Percentiles rank a stretch among this genome's conserved stretches.
phyloP scores from a whole-genome alignment of 495 filamentous ascomycete species.

The Rhypophila decipiens region DNA sequence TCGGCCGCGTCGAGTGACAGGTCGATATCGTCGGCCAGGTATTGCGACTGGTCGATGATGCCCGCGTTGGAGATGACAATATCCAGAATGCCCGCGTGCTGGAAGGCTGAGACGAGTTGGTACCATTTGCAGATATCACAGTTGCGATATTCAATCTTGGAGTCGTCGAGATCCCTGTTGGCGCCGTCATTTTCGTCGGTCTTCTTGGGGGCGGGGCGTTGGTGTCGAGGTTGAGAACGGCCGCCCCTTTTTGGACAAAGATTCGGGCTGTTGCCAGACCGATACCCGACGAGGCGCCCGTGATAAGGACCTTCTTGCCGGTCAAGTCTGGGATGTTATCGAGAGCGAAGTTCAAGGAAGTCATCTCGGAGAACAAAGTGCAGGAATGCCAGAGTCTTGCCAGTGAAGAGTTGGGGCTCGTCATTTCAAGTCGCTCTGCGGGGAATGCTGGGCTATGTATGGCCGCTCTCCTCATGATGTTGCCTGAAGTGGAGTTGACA shows the following conservation, averaged over 20 bases:
- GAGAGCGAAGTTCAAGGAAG: neutral
- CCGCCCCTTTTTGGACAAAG: neutral
- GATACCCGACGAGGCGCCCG: neutral
- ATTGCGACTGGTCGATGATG: neutral
- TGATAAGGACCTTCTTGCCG: neutral
- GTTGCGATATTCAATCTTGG: neutral
- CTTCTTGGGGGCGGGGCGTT: neutral
- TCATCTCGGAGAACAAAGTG: too few species aligned
- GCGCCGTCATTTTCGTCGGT: too few species aligned
- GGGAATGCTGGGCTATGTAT: too few species aligned
- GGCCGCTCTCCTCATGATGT: too few species aligned
- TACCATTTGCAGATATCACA: neutral
- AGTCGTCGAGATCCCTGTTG: neutral
- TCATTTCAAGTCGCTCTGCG: too few species aligned
- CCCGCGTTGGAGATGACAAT: neutral
- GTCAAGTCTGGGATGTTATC: neutral
- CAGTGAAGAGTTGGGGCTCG: too few species aligned
- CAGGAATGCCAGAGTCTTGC: too few species aligned
- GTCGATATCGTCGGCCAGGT: neutral
- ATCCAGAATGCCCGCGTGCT: neutral
- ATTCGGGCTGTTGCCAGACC: neutral
- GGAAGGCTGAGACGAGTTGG: neutral
- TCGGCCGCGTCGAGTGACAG: neutral
- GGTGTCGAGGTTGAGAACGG: neutral
- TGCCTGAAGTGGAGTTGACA: too few species aligned